Base-by-base conservation (phyloP, 179 eudicot genomes). In the Beta lomatogona region DNA sequence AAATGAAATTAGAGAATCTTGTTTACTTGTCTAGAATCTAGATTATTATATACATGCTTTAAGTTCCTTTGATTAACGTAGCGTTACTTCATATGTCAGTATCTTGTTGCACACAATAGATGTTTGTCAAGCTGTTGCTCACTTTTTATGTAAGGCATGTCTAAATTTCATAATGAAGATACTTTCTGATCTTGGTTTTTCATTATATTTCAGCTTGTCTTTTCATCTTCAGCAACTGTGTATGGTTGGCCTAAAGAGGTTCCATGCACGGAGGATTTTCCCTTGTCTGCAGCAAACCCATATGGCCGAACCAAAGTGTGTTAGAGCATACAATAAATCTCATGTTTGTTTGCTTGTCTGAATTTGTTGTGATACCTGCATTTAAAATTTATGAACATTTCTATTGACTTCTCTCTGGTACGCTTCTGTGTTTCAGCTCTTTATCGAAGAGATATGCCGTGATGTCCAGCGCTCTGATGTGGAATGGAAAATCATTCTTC, bases 141-240 rank as follows among this genome's bases (percentile, higher is more conserved):
- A 70, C 8, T 46, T 19, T 46, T 1, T 19, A 25, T 71, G 25
- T n/a, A n/a, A 13, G 28, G 1, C 28, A 25, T 25, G 28, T 25
- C 28, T 25, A 25, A 25, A 25, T 6, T 68, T 41, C 44, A 6
- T 50, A 8, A 5, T 77, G 0, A 21, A 36, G 53, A 36, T 53
- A 18, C 41, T 71, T n/a, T 55, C 71, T 82, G 60, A 78, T 68
- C 52, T 58, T 7, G 28, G 2, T 28, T 19, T 46, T 73, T 31
- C 13, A n/a, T 59, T 65, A 8, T 16, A 68, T 85, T 88, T 79
- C 98, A 97, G 99, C 95, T 97, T 64, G 98, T 97, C 60, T 97
- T 97, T 82, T 94, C 98, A 77, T 94, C 98, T 41, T 94, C 99
- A 58, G 99, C 99, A n/a, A 94, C 99, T 65, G 99, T 97, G 57